A percentile compares a stretch with the other conserved stretches of the same genome.
These are phyloP conservation scores for Cerrena zonata DNA, from an alignment of 1,284 basidiomycete genomes.

Conservation along the genomic window DNA sequence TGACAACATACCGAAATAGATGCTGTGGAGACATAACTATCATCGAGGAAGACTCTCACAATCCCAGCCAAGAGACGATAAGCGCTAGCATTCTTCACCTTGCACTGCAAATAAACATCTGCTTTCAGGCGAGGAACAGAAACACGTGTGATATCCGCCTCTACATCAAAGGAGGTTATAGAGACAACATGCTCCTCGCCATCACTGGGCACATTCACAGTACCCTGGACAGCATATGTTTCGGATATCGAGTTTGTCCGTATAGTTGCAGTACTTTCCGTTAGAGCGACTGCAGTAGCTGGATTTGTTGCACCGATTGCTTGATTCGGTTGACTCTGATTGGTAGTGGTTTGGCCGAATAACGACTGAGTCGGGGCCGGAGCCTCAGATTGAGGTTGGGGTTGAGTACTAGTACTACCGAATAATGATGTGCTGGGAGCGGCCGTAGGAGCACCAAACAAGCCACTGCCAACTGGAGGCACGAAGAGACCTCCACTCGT, in stretches of 20 bases:
- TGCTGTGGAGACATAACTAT: slow-evolving; percentile 44
- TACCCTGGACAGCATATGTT: slow-evolving; percentile 44
- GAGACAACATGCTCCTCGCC: slow-evolving; percentile 48
- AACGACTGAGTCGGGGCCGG: neutral
- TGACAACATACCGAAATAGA: slow-evolving; percentile 31
- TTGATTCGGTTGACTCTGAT: neutral
- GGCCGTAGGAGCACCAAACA: neutral
- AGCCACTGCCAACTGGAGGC: neutral
- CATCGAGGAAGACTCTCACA: slow-evolving; percentile 40
- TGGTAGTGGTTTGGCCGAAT: neutral
- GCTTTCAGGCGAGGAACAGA: slow-evolving; percentile 36
- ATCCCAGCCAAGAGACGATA: slow-evolving; percentile 45
- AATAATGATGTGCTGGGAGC: neutral
- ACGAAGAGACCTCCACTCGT: neutral
- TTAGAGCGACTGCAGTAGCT: neutral
- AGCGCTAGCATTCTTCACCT: slow-evolving; percentile 47
- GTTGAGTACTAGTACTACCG: neutral
- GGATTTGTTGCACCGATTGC: neutral
- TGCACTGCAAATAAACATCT: slow-evolving; percentile 11
- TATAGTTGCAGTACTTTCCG: slow-evolving; percentile 1
- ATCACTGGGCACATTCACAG: slow-evolving; percentile 46
- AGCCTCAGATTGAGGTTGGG: neutral
- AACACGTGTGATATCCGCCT: slow-evolving; percentile 42
- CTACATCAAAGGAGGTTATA: slow-evolving; percentile 43
- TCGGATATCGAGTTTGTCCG: slow-evolving; percentile 39